Evolutionary conservation across 495 filamentous ascomycete species (phyloP).

Genomic region (Penicillium diatomitis): DNA sequence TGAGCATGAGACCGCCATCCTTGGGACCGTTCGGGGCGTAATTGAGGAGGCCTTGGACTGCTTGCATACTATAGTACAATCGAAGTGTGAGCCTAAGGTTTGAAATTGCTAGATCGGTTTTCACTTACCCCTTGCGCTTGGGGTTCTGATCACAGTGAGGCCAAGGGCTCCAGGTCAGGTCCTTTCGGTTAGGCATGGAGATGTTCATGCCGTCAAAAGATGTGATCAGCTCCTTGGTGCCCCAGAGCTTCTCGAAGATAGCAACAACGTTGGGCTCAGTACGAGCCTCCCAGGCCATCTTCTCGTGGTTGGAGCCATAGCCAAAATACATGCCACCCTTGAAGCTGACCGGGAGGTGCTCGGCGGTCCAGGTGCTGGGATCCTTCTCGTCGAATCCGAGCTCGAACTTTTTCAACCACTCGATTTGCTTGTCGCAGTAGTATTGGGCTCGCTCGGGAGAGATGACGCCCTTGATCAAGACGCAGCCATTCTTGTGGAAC

Average conservation of each 20-base stretch:
- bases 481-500: constrained; percentile 26
- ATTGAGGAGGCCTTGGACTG: constrained; percentile 31
- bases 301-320: constrained; percentile 21
- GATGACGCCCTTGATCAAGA: constrained; percentile 12
- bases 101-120: not conserved
- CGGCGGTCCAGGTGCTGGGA: constrained; percentile 28
- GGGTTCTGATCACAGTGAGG: constrained; percentile 34
- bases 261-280: constrained; percentile 33
- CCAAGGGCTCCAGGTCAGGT: constrained; percentile 24
- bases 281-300: constrained; percentile 25
- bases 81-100: not conserved
- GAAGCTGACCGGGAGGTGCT: constrained; percentile 29
- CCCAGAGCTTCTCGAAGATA: constrained; percentile 32
- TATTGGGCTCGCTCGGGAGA: constrained; percentile 20
- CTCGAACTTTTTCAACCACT: constrained; percentile 32
- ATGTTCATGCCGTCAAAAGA: constrained; percentile 35
- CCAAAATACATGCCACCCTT: constrained; percentile 30
- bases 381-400: constrained; percentile 14
- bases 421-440: constrained; percentile 24
- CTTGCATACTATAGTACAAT: constrained; percentile 15
- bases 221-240: constrained; percentile 27
- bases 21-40: constrained; percentile 30
- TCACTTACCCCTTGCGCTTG: constrained; percentile 18
- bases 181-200: constrained; percentile 22
- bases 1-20: constrained; percentile 32